Base-by-base conservation (phyloP, 2,329 filamentous ascomycete species). In the Sarocladium strictum region DNA sequence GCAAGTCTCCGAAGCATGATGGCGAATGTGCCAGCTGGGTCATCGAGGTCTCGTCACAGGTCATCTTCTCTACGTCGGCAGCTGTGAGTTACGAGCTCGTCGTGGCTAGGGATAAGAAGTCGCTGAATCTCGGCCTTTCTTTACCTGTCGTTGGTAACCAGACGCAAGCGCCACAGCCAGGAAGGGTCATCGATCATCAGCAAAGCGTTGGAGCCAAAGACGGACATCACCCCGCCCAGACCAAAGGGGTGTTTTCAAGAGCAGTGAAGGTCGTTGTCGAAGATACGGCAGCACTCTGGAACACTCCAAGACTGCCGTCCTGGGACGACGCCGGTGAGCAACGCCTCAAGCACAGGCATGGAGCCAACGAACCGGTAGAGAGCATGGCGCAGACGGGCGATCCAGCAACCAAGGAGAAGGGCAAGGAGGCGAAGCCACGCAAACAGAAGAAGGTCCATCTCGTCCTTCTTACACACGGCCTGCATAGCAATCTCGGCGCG, bases 401-500 rank as follows among this genome's bases (percentile, higher is more conserved):
- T 33, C 54, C 62, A 57, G 66, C 63, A 57, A 63, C 62, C 43
- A 51, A 62, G 23, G 56, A 64, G 53, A 56, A 58, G 23, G 56
- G 63, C 50, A 60, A 61, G 53, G 54, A 53, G 53, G 15, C 12
- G 7, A 38, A 38, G 6, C 60, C 59, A 41, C 77, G 72, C 59
- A 87, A 85, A 66, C 79, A 80, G 60, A 90, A 90, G 71, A 93
- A 87, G 60, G 78, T 99, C 2, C 94, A 99, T 67, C 75, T 99
- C 40, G 94, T 99, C 23, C 78, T 99, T 32, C 72, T 99, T 51
- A 97, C 94, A 0, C 94, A 99, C 72, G 94, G 94, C 0, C 71
- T 99, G 59, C 94, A 99, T 69, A 96, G 93, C 70, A 99, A 99
- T 67, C 78, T 97, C 12, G 90, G 94, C 4, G 89, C 91, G 21